Conservation (phyloP, 2,329 filamentous ascomycete species). For the Paecilomyces formosus region DNA sequence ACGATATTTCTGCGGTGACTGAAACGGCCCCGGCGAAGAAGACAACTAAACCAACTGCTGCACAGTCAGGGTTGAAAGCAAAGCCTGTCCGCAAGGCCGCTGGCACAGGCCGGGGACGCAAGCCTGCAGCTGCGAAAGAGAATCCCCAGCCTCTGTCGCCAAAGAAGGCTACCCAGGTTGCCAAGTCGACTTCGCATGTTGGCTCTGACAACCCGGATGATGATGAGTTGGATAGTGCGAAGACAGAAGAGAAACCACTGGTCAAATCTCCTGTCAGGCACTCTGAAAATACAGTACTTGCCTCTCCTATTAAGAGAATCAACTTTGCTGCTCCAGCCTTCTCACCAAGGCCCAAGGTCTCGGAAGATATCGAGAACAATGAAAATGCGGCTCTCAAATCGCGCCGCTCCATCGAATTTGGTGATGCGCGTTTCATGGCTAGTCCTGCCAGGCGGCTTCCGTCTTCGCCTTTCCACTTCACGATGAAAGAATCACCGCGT, state of each 20-base stretch:
- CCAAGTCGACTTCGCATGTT: conserved; percentile 30
- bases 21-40: conserved; percentile 20
- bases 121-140: conserved; percentile 24
- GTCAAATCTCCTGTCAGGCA: conserved; percentile 27
- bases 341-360: conserved; percentile 1
- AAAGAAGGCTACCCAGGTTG: conserved; percentile 41
- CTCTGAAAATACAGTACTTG: conserved; percentile 19
- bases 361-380: conserved; percentile 21
- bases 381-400: conserved; percentile 19
- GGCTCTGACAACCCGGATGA: conserved; percentile 33
- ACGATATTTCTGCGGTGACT: conserved; percentile 31
- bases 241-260: conserved; percentile 20
- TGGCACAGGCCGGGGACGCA: conserved; percentile 20
- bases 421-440: conserved; percentile 28
- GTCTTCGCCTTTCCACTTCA: conserved; percentile 36
- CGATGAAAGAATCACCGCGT: conserved; percentile 34
- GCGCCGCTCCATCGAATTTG: conserved; percentile 21
- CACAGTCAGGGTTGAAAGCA: conserved; percentile 32
- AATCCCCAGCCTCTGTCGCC: conserved; percentile 36
- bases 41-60: conserved; percentile 11
- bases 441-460: conserved; percentile 40
- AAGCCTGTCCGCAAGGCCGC: conserved; percentile 40
- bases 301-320: conserved; percentile 31
- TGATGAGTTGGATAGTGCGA: conserved; percentile 33
- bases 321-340: conserved; percentile 20